Percentiles rank a stretch among this genome's conserved stretches.
Evolutionary conservation across 495 filamentous ascomycete genomes (phyloP).

Genomic region (Neurospora hispaniola): DNA sequence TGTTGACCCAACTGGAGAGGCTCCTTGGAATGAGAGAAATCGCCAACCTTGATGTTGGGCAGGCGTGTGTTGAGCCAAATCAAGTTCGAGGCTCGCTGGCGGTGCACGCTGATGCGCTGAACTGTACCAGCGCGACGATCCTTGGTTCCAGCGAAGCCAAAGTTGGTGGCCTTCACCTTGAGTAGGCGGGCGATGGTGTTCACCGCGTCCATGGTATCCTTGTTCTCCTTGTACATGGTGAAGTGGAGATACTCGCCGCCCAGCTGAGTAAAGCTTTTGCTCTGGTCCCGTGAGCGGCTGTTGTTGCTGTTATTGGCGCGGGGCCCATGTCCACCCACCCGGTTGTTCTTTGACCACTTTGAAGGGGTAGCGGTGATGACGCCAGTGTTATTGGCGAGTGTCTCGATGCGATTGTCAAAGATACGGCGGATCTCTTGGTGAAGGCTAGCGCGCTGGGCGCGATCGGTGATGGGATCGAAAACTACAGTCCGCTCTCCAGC

Average conservation of each 20-base stretch:
- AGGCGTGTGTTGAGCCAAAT: conserved; percentile 51
- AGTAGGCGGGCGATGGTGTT: conserved; percentile 58
- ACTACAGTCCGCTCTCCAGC: conserved; percentile 13
- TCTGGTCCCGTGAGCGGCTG: conserved; percentile 14
- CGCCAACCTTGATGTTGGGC: conserved; percentile 54
- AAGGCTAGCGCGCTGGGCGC: conserved; percentile 24
- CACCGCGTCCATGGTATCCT: conserved; percentile 91
- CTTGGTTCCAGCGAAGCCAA: conserved; percentile 89
- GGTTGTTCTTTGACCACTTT: conserved; percentile 20
- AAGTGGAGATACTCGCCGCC: conserved; percentile 83
- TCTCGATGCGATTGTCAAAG: conserved; percentile 24
- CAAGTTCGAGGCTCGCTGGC: conserved; percentile 52
- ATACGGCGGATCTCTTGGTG: conserved; percentile 39
- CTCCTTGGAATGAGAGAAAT: conserved; percentile 61
- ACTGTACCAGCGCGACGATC: conserved; percentile 81
- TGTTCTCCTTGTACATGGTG: conserved; percentile 94
- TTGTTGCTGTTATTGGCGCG: conserved; percentile 13
- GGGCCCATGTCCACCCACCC: conserved; percentile 16
- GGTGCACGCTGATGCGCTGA: conserved; percentile 67
- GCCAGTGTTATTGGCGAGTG: conserved; percentile 15
- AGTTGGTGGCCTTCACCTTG: conserved; percentile 54
- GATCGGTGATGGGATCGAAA: conserved; percentile 29
- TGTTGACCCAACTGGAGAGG: conserved; percentile 75
- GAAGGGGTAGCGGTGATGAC: conserved; percentile 26
- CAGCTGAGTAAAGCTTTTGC: conserved; percentile 24